Conservation (phyloP, 495 filamentous ascomycete genomes). For the Niebla homalea region DNA sequence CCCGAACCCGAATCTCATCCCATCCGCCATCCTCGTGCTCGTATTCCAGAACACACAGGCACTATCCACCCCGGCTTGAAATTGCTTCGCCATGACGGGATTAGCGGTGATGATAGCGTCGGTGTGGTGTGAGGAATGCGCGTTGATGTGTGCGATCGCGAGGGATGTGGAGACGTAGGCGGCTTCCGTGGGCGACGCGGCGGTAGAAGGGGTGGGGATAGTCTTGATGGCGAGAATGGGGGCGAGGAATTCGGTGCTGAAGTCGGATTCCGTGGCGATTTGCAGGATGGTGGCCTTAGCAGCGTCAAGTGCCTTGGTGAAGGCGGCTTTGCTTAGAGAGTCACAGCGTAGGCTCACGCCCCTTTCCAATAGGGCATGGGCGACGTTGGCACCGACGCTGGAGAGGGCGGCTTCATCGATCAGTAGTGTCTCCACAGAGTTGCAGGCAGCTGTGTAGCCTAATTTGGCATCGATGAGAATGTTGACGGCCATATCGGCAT, state of each 20-base stretch:
- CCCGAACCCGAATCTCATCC: slow-evolving; percentile 93
- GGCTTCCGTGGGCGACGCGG: slow-evolving; percentile 11
- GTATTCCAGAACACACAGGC: slow-evolving; percentile 96
- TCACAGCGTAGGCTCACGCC: slow-evolving; percentile 85
- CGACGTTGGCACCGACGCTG: slow-evolving; percentile 58
- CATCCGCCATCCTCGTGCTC: slow-evolving; percentile 86
- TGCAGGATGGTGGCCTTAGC: slow-evolving; percentile 37
- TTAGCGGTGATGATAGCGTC: slow-evolving; percentile 75
- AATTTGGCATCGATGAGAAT: slow-evolving; percentile 87
- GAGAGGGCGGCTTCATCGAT: slow-evolving; percentile 60
- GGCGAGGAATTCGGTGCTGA: slow-evolving; percentile 77
- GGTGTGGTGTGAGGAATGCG: slow-evolving; percentile 86
- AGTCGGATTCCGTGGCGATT: slow-evolving; percentile 57
- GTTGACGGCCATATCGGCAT: slow-evolving; percentile 53
- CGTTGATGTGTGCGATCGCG: slow-evolving; percentile 81
- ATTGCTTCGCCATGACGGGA: slow-evolving; percentile 50
- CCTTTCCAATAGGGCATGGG: slow-evolving; percentile 53
- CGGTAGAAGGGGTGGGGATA: slow-evolving; percentile 35
- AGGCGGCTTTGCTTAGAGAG: slow-evolving; percentile 42
- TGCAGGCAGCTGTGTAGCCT: slow-evolving; percentile 93
- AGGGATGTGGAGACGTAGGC: slow-evolving; percentile 34
- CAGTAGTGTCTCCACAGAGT: slow-evolving; percentile 77
- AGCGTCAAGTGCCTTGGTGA: slow-evolving; percentile 28
- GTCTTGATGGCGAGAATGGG: slow-evolving; percentile 76
- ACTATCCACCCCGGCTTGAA: slow-evolving; percentile 76